Evolutionary conservation across 2,329 filamentous ascomycete genomes (phyloP), one percentile per base, ranked within the genome.

Genomic region (Trichoderma cornu-damae): DNA sequence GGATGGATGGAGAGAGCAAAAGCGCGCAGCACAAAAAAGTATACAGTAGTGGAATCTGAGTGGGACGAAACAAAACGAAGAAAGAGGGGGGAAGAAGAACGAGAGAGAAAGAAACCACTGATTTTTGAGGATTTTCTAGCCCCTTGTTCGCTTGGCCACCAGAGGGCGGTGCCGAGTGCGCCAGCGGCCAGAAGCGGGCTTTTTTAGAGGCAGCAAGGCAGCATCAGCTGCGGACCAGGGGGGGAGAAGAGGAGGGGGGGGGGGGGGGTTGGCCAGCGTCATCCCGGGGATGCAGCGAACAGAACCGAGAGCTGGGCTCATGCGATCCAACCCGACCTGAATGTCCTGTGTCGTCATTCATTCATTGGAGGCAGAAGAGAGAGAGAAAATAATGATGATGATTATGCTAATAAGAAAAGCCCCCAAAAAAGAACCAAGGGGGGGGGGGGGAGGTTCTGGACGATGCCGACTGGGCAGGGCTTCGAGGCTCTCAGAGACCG

Each of bases 181-280:
- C 43, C 54, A 48, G 40, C 35, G 35, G 46, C 37, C 35, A 44
- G 50, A 54, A 50, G 50, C 50, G 57, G 51, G 51, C 51, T 59
- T 57, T 52, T 40, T 47, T 30, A 42, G 40, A 46, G 58, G 44
- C 58, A 57, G 46, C 58, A 59, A 59, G 58, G 57, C 57, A 59
- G 57, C 56, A 59, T 59, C 57, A 59, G 57, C 57, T 59, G n/a
- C n/a, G n/a, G n/a, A n/a, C n/a, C n/a, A n/a, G n/a, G n/a, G n/a
- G n/a, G n/a, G n/a, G n/a, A n/a, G n/a, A n/a, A n/a, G n/a, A n/a
- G n/a, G n/a, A n/a, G n/a, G n/a, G n/a, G n/a, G 57, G 57, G 26
- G 48, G 37, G 50, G 55, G 57, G 57, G 57, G 57, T 42, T 38
- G 47, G 30, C 37, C 47, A 44, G 55, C 57, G 57, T 59, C 57